These are phyloP conservation scores for Lentinula sp. DNA, from an alignment of 768 basidiomycete species.

Conservation along the genomic window DNA sequence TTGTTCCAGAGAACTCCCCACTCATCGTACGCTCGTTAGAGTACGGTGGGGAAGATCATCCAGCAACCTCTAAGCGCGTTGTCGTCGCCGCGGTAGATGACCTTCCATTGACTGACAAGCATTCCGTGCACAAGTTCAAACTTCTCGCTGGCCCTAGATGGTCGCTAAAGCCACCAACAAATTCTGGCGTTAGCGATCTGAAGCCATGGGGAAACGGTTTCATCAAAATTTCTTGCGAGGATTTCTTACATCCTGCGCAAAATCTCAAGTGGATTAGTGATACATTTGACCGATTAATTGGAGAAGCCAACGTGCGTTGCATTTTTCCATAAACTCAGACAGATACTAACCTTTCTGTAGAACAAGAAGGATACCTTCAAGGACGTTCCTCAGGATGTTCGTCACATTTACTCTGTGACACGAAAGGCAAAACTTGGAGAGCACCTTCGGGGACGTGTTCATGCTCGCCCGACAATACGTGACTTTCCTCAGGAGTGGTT, in stretches of 20 bases:
- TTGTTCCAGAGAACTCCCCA: slow-evolving; percentile 52
- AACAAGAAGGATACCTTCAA: slow-evolving; percentile 33
- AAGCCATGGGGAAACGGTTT: slow-evolving; percentile 63
- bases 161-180: slow-evolving; percentile 66
- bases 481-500: slow-evolving; percentile 91
- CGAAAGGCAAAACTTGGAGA: slow-evolving; percentile 72
- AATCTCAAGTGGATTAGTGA: slow-evolving; percentile 96
- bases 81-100: slow-evolving; percentile 71
- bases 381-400: slow-evolving; percentile 73
- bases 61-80: slow-evolving; percentile 61
- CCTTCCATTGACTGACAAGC: slow-evolving; percentile 58
- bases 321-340: neutral
- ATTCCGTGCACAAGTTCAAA: slow-evolving; percentile 78
- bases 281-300: slow-evolving; percentile 67
- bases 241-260: slow-evolving; percentile 75
- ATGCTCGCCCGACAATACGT: slow-evolving; percentile 55
- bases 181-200: slow-evolving; percentile 53
- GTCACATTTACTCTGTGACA: slow-evolving; percentile 70
- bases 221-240: slow-evolving; percentile 88
- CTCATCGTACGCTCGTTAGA: slow-evolving; percentile 69
- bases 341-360: neutral
- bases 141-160: slow-evolving; percentile 87
- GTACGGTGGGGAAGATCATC: slow-evolving; percentile 75
- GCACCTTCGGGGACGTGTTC: slow-evolving; percentile 48
- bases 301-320: slow-evolving; percentile 77